phyloP scores from a whole-genome alignment of 2,329 filamentous ascomycete species.

The Phyllosticta capitalensis region DNA sequence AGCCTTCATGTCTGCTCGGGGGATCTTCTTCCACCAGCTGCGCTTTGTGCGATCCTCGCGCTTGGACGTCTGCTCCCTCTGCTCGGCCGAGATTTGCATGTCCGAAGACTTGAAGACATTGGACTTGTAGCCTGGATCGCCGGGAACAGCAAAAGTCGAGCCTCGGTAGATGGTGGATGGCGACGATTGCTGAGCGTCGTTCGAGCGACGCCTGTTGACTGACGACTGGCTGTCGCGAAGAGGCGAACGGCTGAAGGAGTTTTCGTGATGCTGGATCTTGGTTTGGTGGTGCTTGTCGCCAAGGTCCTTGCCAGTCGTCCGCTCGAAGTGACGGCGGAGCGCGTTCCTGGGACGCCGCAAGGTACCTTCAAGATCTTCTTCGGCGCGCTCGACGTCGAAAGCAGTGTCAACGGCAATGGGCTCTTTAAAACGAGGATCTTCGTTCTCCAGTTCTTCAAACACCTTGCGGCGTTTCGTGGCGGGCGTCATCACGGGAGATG shows the following conservation, averaged over 20 bases:
- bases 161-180: conserved; percentile 4
- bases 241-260: conserved; percentile 5
- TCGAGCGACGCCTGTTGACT: background rate
- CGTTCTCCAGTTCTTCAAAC: background rate
- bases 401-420: background rate
- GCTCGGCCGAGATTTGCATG: background rate
- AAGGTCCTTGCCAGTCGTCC: conserved; percentile 2
- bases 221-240: background rate
- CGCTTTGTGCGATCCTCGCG: background rate
- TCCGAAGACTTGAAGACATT: conserved; percentile 8
- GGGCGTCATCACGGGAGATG: background rate
- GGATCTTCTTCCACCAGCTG: background rate
- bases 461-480: background rate
- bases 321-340: background rate
- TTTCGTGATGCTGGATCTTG: background rate
- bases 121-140: conserved; percentile 5
- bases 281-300: background rate
- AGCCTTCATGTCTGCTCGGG: background rate
- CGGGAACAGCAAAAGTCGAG: background rate
- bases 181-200: background rate
- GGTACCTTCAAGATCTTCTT: background rate
- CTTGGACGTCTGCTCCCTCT: background rate
- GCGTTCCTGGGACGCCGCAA: conserved; percentile 5
- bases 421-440: background rate
- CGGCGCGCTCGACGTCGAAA: background rate